Conservation (phyloP, 345 rosid species). For the Litchi chinensis region DNA sequence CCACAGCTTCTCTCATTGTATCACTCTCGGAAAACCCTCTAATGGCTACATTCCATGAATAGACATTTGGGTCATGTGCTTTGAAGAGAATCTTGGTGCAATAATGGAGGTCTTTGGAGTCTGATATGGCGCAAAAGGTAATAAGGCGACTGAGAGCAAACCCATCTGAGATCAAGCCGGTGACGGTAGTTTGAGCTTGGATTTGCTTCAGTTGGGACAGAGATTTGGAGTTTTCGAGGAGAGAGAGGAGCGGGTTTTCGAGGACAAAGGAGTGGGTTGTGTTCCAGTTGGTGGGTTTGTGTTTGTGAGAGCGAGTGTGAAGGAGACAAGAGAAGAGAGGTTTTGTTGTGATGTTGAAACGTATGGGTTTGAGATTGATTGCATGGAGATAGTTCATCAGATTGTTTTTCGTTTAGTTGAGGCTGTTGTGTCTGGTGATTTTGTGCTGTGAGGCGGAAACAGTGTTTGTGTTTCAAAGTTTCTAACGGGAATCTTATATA, state of each 20-base stretch:
- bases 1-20: slow-evolving; percentile 39
- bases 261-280: slow-evolving; percentile 47
- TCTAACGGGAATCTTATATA: too few species aligned
- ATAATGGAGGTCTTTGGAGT: slow-evolving; percentile 59
- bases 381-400: slow-evolving; percentile 44
- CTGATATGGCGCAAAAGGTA: slow-evolving; percentile 63
- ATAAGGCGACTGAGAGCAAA: slow-evolving; percentile 69
- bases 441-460: slow-evolving; percentile 15
- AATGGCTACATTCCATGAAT: slow-evolving; percentile 79
- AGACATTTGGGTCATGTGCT: slow-evolving; percentile 39
- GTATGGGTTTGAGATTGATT: slow-evolving; percentile 30
- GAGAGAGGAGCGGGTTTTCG: slow-evolving; percentile 55
- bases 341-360: slow-evolving; percentile 22
- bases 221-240: slow-evolving; percentile 59
- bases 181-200: slow-evolving; percentile 63
- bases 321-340: slow-evolving; percentile 27
- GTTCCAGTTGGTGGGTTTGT: slow-evolving; percentile 45
- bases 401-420: background rate
- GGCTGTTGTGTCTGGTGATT: background rate
- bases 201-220: slow-evolving; percentile 66
- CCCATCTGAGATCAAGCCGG: slow-evolving; percentile 52
- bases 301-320: slow-evolving; percentile 40
- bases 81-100: slow-evolving; percentile 52
- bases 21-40: slow-evolving; percentile 61
- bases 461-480: too few species aligned